A percentile compares a stretch with the other conserved stretches of the same genome.
Conservation (phyloP, 106 monocot genomes). For the Allium sativum region DNA sequence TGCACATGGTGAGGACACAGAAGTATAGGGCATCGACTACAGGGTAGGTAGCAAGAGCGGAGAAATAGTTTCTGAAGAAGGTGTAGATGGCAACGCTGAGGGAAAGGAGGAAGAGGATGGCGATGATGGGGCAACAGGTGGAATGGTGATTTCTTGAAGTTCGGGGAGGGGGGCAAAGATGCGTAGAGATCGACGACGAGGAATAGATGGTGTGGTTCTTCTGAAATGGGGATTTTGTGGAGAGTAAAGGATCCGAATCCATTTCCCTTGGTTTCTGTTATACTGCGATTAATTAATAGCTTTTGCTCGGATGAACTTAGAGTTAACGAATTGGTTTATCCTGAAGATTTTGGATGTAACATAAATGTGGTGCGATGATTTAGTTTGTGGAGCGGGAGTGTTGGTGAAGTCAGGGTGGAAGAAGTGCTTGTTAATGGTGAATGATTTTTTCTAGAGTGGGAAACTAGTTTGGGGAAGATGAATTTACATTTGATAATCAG, state of each 20-base stretch:
- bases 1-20: slow-evolving; percentile 93
- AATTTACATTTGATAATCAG: too few species aligned
- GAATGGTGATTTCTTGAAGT: slow-evolving; percentile 16
- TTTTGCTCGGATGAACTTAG: too few species aligned
- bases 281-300: too few species aligned
- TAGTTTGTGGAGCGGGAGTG: too few species aligned
- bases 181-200: neutral
- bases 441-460: too few species aligned
- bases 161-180: slow-evolving; percentile 38
- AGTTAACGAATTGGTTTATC: too few species aligned
- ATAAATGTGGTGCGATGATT: too few species aligned
- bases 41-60: slow-evolving; percentile 41
- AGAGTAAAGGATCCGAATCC: slow-evolving; percentile 4
- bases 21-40: slow-evolving; percentile 81
- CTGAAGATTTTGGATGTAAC: too few species aligned
- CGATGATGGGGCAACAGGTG: neutral
- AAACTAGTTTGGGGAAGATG: too few species aligned
- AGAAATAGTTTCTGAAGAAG: slow-evolving; percentile 32
- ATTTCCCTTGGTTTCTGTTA: neutral
- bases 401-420: too few species aligned
- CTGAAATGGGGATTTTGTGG: slow-evolving; percentile 2
- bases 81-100: slow-evolving; percentile 58
- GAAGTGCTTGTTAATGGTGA: too few species aligned
- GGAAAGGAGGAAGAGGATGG: slow-evolving; percentile 14
- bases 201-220: neutral